These are phyloP conservation scores for Nicotiana paniculata DNA, from an alignment of 257 asterid genomes.

Conservation along the genomic window DNA sequence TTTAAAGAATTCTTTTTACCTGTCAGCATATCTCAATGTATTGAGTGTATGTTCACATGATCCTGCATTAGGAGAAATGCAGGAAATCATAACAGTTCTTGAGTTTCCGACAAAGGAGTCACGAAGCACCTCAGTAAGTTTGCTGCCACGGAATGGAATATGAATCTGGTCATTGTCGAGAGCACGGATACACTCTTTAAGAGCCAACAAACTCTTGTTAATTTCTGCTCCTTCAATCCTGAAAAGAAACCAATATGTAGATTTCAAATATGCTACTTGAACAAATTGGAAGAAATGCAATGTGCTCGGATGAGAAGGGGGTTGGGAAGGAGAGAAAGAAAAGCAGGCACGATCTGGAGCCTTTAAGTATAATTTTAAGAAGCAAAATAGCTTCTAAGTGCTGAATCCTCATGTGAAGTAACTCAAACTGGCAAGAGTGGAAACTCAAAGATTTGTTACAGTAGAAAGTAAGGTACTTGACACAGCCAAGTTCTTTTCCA, in stretches of 20 bases:
- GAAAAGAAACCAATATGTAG: constrained; percentile 2
- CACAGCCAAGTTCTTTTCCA: background rate
- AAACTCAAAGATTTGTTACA: background rate
- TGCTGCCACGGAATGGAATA: constrained; percentile 99
- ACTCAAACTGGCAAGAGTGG: background rate
- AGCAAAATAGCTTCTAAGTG: background rate
- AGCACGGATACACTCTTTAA: constrained; percentile 98
- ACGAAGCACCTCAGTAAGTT: constrained; percentile 97
- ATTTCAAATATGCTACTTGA: background rate
- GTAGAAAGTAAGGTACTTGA: background rate
- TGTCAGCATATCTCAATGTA: constrained; percentile 97
- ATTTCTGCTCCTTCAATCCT: constrained; percentile 99
- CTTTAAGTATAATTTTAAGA: background rate
- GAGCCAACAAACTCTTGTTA: constrained; percentile 94
- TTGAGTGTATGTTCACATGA: constrained; percentile 98
- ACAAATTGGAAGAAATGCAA: background rate
- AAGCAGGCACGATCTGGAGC: background rate
- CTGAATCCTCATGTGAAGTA: background rate
- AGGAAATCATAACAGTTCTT: constrained; percentile 97
- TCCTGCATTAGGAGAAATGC: constrained; percentile 97
- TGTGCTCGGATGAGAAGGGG: background rate
- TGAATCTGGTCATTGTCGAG: constrained; percentile 99
- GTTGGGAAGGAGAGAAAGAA: background rate
- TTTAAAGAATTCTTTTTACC: constrained; percentile 36
- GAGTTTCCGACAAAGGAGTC: constrained; percentile 99